Percentiles rank a stretch among this genome's conserved stretches.
Conservation (phyloP, 1,139 yeast species). For the Blastobotrys indianensis region DNA sequence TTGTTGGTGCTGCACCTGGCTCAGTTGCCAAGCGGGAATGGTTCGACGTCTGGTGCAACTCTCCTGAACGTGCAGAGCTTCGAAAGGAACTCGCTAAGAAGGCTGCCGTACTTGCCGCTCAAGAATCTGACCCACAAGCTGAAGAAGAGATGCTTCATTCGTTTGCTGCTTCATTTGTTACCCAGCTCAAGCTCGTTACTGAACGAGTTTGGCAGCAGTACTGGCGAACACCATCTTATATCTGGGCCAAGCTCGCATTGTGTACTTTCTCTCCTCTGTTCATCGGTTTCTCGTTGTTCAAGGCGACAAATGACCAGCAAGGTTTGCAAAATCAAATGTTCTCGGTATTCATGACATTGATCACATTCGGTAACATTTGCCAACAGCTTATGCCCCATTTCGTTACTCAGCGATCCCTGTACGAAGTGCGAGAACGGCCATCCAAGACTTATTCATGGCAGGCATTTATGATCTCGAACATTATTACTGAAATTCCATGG, state of each 20-base stretch:
- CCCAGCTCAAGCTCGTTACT: conserved; percentile 50
- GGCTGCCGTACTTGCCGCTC: conserved; percentile 20
- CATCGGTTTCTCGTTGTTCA: conserved; percentile 71
- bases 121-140: conserved; percentile 14
- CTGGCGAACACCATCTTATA: conserved; percentile 68
- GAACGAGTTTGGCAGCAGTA: conserved; percentile 52
- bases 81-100: conserved; percentile 30
- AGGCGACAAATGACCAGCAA: conserved; percentile 50
- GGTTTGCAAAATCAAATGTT: conserved; percentile 46
- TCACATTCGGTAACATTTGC: conserved; percentile 54
- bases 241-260: conserved; percentile 59
- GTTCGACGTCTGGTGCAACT: conserved; percentile 58
- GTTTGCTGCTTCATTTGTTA: conserved; percentile 40
- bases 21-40: conserved; percentile 60
- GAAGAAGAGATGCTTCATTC: conserved; percentile 22
- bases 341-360: conserved; percentile 60
- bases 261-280: conserved; percentile 50
- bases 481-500: conserved; percentile 73
- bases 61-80: conserved; percentile 46
- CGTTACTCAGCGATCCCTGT: conserved; percentile 66
- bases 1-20: conserved; percentile 78
- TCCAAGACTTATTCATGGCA: conserved; percentile 60
- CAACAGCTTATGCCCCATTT: conserved; percentile 72
- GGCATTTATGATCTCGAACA: conserved; percentile 55
- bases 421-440: conserved; percentile 89